Conservation (phyloP, 2,329 filamentous ascomycete genomes). For the Colletotrichum eleusines region DNA sequence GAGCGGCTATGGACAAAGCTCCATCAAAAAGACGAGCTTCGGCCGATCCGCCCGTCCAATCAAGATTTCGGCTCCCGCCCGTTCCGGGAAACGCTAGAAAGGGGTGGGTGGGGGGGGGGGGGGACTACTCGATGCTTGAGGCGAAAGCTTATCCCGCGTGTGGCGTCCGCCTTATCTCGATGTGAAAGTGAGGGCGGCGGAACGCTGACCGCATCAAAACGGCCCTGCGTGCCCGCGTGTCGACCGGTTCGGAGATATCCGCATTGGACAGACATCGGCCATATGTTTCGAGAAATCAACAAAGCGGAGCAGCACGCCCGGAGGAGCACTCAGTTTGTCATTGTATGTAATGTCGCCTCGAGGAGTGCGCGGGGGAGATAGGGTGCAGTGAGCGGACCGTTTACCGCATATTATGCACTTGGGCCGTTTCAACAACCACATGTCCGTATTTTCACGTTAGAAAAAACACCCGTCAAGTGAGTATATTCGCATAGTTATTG, state of each 20-base stretch:
- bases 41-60: conserved; percentile 30
- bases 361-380: no score
- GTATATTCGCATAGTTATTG: not conserved
- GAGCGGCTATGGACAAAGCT: conserved; percentile 25
- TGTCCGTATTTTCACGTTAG: no score
- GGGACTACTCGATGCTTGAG: conserved; percentile 3
- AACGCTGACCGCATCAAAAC: conserved; percentile 20
- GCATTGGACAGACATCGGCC: conserved; percentile 7
- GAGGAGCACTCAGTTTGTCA: not conserved
- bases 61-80: not conserved
- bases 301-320: conserved; percentile 5
- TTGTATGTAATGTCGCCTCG: conserved; percentile 31
- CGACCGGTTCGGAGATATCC: not conserved
- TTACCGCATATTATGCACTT: no score
- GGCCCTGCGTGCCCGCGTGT: conserved; percentile 14
- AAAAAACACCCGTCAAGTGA: not conserved
- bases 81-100: not conserved
- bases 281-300: conserved; percentile 15
- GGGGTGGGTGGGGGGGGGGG: no score
- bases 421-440: no score
- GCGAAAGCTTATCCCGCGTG: conserved; percentile 31
- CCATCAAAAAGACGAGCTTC: no score
- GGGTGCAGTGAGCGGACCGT: no score
- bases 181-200: conserved; percentile 10
- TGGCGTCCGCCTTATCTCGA: conserved; percentile 4